These are phyloP conservation scores for Neonectria coccinea DNA, from an alignment of 2,329 filamentous ascomycete species.

Conservation along the genomic window DNA sequence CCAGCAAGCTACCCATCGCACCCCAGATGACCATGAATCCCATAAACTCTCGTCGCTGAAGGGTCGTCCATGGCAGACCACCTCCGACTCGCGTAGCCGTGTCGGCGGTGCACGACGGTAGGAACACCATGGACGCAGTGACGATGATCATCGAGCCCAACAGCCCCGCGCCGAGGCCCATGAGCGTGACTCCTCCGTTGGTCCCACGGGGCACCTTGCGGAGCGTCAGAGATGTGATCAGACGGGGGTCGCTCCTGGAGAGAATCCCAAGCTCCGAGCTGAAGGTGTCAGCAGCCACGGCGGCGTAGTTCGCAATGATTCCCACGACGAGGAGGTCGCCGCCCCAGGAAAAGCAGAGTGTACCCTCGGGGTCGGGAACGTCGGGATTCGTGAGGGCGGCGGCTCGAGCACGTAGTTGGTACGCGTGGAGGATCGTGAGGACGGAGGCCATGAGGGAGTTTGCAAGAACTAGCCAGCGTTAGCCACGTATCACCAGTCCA, in stretches of 20 bases:
- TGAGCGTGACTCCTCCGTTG: constrained; percentile 88
- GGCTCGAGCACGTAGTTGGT: constrained; percentile 65
- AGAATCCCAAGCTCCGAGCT: constrained; percentile 96
- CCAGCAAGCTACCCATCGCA: constrained; percentile 81
- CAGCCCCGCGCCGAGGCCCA: constrained; percentile 79
- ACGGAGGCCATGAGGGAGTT: constrained; percentile 86
- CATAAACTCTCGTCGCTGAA: constrained; percentile 61
- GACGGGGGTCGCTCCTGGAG: constrained; percentile 77
- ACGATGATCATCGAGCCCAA: constrained; percentile 80
- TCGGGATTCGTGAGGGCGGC: constrained; percentile 53
- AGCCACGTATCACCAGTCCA: constrained; percentile 2
- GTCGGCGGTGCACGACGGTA: constrained; percentile 74
- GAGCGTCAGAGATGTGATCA: constrained; percentile 84
- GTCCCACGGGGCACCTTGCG: constrained; percentile 88
- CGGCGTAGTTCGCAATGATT: constrained; percentile 86
- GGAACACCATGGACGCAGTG: constrained; percentile 71
- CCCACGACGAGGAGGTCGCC: constrained; percentile 73
- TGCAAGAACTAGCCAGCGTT: constrained; percentile 72
- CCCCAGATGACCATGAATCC: constrained; percentile 78
- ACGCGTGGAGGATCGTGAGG: constrained; percentile 68
- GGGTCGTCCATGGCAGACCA: constrained; percentile 61
- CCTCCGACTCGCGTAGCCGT: constrained; percentile 54
- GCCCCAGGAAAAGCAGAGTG: constrained; percentile 69
- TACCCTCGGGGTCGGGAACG: constrained; percentile 51
- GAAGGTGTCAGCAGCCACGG: constrained; percentile 92